A percentile compares a stretch with the other conserved stretches of the same genome.
These are phyloP conservation scores for Phyllosticta citriasiana DNA, from an alignment of 2,329 filamentous ascomycete genomes.

Conservation along the genomic window DNA sequence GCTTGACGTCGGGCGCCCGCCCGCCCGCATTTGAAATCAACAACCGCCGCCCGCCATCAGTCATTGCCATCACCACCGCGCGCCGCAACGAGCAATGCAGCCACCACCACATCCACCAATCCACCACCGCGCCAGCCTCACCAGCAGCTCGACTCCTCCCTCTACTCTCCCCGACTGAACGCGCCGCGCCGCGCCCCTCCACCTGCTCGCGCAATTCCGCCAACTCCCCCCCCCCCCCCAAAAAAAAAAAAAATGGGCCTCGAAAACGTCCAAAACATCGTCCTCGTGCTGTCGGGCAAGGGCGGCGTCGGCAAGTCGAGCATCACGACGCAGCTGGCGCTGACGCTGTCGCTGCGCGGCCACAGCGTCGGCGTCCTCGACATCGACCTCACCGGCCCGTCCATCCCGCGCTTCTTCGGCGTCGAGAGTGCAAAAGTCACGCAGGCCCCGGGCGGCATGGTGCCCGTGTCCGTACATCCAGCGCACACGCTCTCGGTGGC, in stretches of 20 bases:
- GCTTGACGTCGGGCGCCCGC: background rate
- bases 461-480: slow-evolving; percentile 75
- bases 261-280: slow-evolving; percentile 63
- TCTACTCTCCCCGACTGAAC: background rate
- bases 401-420: slow-evolving; percentile 88
- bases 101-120: background rate
- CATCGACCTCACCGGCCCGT: slow-evolving; percentile 90
- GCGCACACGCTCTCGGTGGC: slow-evolving; percentile 24
- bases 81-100: background rate
- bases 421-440: slow-evolving; percentile 84
- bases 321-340: slow-evolving; percentile 89
- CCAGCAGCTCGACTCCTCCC: background rate
- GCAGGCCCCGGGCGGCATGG: slow-evolving; percentile 84
- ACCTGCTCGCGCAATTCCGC: background rate
- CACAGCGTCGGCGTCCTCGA: slow-evolving; percentile 91
- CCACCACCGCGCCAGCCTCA: background rate
- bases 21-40: background rate
- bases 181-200: background rate
- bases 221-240: background rate
- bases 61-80: background rate
- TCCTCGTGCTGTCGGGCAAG: slow-evolving; percentile 87
- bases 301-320: slow-evolving; percentile 97
- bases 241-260: slow-evolving; percentile 43
- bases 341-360: slow-evolving; percentile 76
- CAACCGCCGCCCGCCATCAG: background rate